A percentile compares a stretch with the other conserved stretches of the same genome.
phyloP scores from a whole-genome alignment of 768 basidiomycete genomes.

The Chlorophyllum brunneum region DNA sequence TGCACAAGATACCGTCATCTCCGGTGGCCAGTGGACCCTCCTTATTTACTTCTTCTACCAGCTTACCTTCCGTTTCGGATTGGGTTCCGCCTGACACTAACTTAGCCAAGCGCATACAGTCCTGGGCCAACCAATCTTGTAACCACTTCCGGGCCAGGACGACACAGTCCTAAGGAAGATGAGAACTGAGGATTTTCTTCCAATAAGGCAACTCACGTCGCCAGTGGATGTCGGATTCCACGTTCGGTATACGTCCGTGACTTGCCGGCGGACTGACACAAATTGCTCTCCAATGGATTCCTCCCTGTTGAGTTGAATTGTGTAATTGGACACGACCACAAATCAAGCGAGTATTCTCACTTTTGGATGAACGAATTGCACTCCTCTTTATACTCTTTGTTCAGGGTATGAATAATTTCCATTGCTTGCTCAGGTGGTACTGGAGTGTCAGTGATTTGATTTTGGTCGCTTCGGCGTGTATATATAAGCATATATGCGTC shows the following conservation, averaged over 20 bases:
- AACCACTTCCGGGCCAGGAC: conserved; percentile 61
- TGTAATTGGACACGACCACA: not conserved
- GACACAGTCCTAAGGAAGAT: conserved; percentile 38
- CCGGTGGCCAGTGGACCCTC: conserved; percentile 25
- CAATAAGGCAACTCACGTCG: conserved; percentile 34
- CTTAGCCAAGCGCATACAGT: conserved; percentile 26
- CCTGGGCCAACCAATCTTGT: conserved; percentile 53
- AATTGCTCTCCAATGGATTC: conserved; percentile 41
- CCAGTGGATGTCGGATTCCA: conserved; percentile 52
- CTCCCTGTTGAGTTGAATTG: conserved; percentile 33
- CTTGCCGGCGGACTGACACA: conserved; percentile 43
- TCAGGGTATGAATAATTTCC: conserved; percentile 49
- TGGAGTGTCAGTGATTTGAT: conserved; percentile 21
- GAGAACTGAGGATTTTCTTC: conserved; percentile 10
- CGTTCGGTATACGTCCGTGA: conserved; percentile 55
- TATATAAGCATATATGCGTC: conserved; percentile 98
- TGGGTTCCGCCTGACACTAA: not conserved
- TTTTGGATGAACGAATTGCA: conserved; percentile 45
- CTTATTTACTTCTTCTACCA: not conserved
- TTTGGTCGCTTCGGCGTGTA: conserved; percentile 36
- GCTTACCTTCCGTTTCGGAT: not conserved
- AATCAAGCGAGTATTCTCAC: conserved; percentile 28
- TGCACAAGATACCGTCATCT: conserved; percentile 53
- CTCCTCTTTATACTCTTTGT: conserved; percentile 49
- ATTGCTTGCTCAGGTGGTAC: conserved; percentile 53